These are phyloP conservation scores for Fragaria iinumae DNA, from an alignment of 306 rosid species.

Conservation along the genomic window DNA sequence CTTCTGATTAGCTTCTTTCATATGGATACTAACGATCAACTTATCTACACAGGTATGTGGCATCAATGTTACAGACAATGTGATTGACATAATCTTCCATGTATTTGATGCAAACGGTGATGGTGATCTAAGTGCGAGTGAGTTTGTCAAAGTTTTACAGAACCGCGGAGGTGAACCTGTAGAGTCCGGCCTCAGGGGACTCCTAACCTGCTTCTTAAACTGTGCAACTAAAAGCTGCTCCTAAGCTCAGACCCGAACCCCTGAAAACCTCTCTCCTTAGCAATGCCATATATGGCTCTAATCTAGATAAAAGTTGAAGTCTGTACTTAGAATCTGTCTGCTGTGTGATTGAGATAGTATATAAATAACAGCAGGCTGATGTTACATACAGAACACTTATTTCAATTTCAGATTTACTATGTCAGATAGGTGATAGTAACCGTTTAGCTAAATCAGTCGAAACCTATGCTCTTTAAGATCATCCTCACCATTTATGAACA, in stretches of 20 bases:
- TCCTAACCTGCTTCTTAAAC: slow-evolving; percentile 51
- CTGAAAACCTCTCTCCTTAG: neutral
- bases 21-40: neutral
- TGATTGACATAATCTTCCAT: slow-evolving; percentile 72
- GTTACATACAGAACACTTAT: neutral
- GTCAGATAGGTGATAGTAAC: neutral
- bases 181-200: slow-evolving; percentile 34
- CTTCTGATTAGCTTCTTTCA: neutral
- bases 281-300: slow-evolving; percentile 6
- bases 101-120: slow-evolving; percentile 68
- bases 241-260: neutral
- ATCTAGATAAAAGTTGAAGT: neutral
- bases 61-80: slow-evolving; percentile 39
- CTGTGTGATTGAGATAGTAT: neutral
- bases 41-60: slow-evolving; percentile 60
- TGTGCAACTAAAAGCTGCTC: slow-evolving; percentile 44
- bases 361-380: neutral
- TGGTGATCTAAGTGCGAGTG: slow-evolving; percentile 54
- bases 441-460: neutral
- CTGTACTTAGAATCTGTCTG: slow-evolving; percentile 3
- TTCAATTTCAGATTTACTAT: neutral
- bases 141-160: slow-evolving; percentile 60
- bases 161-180: slow-evolving; percentile 39
- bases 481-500: neutral
- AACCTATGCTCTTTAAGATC: neutral